Conservation (phyloP, 495 filamentous ascomycete genomes). For the Usnea hakonensis region DNA sequence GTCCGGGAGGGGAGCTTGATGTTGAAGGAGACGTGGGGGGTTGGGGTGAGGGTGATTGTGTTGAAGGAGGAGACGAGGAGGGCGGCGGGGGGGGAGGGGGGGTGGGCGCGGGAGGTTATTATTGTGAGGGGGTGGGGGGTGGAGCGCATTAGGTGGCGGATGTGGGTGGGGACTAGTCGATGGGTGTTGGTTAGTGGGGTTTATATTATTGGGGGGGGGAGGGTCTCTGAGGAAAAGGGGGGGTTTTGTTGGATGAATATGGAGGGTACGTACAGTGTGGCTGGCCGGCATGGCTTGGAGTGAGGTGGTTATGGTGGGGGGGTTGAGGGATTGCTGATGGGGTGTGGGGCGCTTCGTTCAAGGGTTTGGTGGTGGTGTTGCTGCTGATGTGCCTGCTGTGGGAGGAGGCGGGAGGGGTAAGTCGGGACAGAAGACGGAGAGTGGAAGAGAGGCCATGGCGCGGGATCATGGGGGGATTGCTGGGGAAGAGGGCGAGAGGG, state of each 20-base stretch:
- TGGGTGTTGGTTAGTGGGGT: not conserved
- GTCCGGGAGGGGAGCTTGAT: constrained; percentile 67
- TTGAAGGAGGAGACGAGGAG: constrained; percentile 83
- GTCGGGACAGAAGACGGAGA: not conserved
- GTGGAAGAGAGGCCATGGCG: not conserved
- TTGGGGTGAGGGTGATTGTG: constrained; percentile 58
- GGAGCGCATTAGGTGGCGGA: constrained; percentile 8
- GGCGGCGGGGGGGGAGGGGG: constrained; percentile 29
- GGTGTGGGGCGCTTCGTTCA: not conserved
- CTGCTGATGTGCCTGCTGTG: not conserved
- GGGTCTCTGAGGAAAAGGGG: not conserved
- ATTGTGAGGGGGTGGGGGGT: constrained; percentile 10
- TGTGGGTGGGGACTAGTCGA: not conserved
- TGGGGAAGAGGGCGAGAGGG: not conserved
- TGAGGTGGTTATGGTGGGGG: no score
- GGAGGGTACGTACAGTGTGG: no score
- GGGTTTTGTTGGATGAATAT: not conserved
- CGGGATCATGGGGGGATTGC: constrained; percentile 1
- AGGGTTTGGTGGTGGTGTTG: not conserved
- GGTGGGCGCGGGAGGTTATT: constrained; percentile 1
- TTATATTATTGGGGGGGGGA: not conserved
- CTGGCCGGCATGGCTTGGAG: no score
- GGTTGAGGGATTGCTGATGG: no score
- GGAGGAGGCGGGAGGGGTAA: not conserved
- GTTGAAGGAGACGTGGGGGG: constrained; percentile 72